These are phyloP conservation scores for Aureobasidium sp. DNA, from an alignment of 2,329 filamentous ascomycete genomes.

Conservation along the genomic window DNA sequence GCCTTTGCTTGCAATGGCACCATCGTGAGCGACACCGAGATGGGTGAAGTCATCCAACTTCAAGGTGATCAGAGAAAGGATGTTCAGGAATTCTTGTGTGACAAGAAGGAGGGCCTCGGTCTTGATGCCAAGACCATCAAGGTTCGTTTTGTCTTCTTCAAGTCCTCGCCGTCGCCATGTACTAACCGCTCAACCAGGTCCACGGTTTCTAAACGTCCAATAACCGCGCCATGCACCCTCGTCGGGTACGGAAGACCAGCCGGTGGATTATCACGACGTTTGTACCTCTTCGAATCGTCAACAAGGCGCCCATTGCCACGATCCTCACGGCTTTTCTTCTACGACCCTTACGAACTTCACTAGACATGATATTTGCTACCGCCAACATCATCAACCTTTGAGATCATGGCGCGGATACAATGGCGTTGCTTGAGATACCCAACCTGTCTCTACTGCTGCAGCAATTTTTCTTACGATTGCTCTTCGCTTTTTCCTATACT, in stretches of 20 bases:
- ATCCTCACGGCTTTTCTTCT: conserved; percentile 11
- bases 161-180: not conserved
- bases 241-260: conserved; percentile 15
- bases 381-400: not conserved
- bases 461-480: not conserved
- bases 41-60: conserved; percentile 99
- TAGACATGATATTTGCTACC: not conserved
- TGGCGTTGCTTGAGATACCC: conserved; percentile 8
- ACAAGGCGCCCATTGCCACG: conserved; percentile 10
- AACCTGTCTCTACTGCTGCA: conserved; percentile 8
- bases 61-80: conserved; percentile 99
- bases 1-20: conserved; percentile 99
- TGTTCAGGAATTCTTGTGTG: conserved; percentile 93
- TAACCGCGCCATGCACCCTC: conserved; percentile 24
- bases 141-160: conserved; percentile 39
- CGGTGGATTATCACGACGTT: conserved; percentile 12
- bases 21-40: conserved; percentile 89
- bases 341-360: conserved; percentile 12
- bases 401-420: not conserved
- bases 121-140: conserved; percentile 97
- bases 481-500: not conserved
- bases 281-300: conserved; percentile 5
- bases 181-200: conserved; percentile 30
- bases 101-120: conserved; percentile 91
- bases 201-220: conserved; percentile 53